These are phyloP conservation scores for Vickermania ingenoplastis DNA, from an alignment of 208 protist genomes.

Conservation along the genomic window DNA sequence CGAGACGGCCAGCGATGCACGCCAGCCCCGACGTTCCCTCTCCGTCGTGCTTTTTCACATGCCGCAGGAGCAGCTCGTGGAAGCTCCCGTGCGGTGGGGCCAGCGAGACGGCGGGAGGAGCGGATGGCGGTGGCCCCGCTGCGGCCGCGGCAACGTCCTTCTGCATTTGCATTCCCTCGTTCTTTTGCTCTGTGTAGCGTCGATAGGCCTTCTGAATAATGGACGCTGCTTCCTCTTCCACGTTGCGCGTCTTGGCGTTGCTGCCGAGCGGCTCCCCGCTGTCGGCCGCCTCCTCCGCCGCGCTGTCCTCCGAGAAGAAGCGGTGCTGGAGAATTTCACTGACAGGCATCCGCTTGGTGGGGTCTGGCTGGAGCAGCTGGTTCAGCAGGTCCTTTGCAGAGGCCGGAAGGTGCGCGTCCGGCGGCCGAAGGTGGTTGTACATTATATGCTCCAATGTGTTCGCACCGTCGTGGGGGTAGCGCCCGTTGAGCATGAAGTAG, in stretches of 20 bases:
- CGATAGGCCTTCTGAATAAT: constrained; percentile 62
- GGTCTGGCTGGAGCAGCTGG: constrained; percentile 41
- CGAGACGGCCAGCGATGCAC: not conserved
- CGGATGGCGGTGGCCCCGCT: not conserved
- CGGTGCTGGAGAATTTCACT: constrained; percentile 54
- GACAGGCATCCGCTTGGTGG: constrained; percentile 48
- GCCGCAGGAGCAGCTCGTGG: not conserved
- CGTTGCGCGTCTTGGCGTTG: constrained; percentile 5
- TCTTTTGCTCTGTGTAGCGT: constrained; percentile 17
- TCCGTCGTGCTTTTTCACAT: not conserved
- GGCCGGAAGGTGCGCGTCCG: constrained; percentile 24
- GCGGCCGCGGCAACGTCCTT: not conserved
- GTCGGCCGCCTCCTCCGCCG: constrained; percentile 2
- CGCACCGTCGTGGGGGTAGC: constrained; percentile 82
- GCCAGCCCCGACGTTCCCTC: not conserved
- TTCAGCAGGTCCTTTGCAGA: constrained; percentile 47
- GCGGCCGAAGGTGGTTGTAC: constrained; percentile 41
- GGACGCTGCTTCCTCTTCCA: constrained; percentile 36
- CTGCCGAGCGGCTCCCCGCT: constrained; percentile 5
- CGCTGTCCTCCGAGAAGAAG: constrained; percentile 23
- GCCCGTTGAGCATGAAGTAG: constrained; percentile 81
- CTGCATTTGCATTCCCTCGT: too few relatives aligned
- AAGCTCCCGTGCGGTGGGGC: not conserved
- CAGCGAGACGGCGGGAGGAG: not conserved
- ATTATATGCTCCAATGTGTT: constrained; percentile 82